Evolutionary conservation across 2,329 filamentous ascomycete species (phyloP), one percentile per base, ranked within the genome.

Genomic region (Colletotrichum sidae): DNA sequence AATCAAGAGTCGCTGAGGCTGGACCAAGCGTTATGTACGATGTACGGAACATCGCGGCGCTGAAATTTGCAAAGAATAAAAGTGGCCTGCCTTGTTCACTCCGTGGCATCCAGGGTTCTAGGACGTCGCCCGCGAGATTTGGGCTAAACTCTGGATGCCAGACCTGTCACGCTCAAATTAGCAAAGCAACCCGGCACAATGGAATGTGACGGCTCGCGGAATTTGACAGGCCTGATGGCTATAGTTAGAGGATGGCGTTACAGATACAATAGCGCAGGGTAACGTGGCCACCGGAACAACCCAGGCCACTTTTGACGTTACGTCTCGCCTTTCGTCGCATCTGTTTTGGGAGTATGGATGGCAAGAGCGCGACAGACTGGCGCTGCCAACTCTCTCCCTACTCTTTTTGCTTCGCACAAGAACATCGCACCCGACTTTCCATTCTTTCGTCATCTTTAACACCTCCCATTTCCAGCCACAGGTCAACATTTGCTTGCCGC

Each of bases 121-220:
- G 44, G 51, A 37, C 51, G 44, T 15, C 35, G 12, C 25, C 34
- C 33, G 9, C 11, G 37, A 39, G 7, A 50, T 13, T 52, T 65
- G 51, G 60, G 60, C 54, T 61, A 46, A 55, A 61, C 61, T 51
- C 38, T 6, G 57, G 61, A 65, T 61, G 61, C 45, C 57, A 61
- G 12, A 11, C 15, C 44, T 45, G 45, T 7, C 33, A 34, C 4
- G n/a, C 61, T 55, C 37, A 55, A 50, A 11, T 39, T 38, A 34
- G 12, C 25, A 34, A 41, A 45, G 35, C 10, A 49, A 3, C 33
- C 8, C n/a, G 7, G 15, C 10, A 6, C 9, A 7, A 13, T 17
- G 17, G 17, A 17, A 17, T 41, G 17, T 7, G 51, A 41, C 6
- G 15, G 25, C 25, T 25, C 25, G 25, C 25, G 25, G 25, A 25